phyloP scores from a whole-genome alignment of 768 basidiomycete genomes.

The Boletus edulis region DNA sequence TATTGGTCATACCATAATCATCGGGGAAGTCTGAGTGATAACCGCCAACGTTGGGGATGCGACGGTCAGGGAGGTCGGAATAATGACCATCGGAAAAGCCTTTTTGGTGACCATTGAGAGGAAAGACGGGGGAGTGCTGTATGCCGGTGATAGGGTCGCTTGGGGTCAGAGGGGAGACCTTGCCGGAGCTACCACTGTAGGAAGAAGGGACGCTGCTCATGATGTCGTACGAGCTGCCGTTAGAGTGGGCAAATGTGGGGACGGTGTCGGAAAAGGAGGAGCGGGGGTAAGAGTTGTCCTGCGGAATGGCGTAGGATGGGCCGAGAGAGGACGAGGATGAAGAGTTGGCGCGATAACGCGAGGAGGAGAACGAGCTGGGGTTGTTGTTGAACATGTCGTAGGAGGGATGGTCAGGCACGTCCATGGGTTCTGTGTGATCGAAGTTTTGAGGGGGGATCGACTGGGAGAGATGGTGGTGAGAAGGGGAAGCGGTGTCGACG shows the following conservation, averaged over 20 bases:
- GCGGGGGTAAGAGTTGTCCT: conserved; percentile 59
- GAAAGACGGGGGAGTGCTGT: conserved; percentile 53
- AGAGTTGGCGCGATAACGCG: conserved; percentile 70
- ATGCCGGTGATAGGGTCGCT: conserved; percentile 59
- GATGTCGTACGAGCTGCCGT: conserved; percentile 60
- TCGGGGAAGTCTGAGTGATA: conserved; percentile 64
- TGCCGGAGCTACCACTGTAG: conserved; percentile 58
- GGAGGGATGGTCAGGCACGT: conserved; percentile 51
- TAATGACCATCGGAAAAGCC: conserved; percentile 57
- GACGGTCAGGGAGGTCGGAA: conserved; percentile 60
- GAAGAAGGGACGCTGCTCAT: conserved; percentile 62
- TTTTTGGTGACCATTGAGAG: conserved; percentile 43
- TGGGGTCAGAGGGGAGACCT: conserved; percentile 74
- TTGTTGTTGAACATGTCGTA: conserved; percentile 66
- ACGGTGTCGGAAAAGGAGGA: conserved; percentile 59
- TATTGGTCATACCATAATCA: conserved; percentile 53
- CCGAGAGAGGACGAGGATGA: conserved; percentile 69
- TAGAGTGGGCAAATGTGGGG: conserved; percentile 53
- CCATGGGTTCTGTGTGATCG: conserved; percentile 55
- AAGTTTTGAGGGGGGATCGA: conserved; percentile 41
- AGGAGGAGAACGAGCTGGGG: conserved; percentile 45
- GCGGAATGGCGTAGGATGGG: conserved; percentile 51
- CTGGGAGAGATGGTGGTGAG: conserved; percentile 35
- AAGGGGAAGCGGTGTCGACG: conserved; percentile 35
- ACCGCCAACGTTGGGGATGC: conserved; percentile 43